Evolutionary conservation across 2,329 filamentous ascomycete species (phyloP).

Genomic region (Fonsecaea monophora): DNA sequence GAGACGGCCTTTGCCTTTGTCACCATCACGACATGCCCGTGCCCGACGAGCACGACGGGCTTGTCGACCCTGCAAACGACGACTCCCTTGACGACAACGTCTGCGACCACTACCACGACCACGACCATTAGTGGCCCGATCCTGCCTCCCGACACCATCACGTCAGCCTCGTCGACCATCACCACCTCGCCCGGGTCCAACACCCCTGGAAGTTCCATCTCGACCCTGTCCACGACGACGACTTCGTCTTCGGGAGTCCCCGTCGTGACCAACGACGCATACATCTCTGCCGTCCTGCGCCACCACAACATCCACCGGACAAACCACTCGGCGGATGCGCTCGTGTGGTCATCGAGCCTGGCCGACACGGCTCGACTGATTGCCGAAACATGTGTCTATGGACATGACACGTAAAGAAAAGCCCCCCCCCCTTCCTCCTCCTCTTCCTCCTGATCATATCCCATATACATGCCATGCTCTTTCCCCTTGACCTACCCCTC

Average conservation of each 20-base stretch:
- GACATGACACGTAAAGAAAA: conserved; percentile 74
- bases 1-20: conserved; percentile 23
- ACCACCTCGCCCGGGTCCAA: background rate
- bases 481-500: too few species aligned
- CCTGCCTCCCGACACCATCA: conserved; percentile 10
- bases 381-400: conserved; percentile 72
- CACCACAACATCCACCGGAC: conserved; percentile 86
- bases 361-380: conserved; percentile 68
- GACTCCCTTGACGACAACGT: background rate
- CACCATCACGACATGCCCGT: conserved; percentile 32
- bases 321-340: conserved; percentile 73
- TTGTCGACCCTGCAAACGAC: conserved; percentile 8
- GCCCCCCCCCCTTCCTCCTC: too few species aligned
- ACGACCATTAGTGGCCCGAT: conserved; percentile 1
- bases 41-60: conserved; percentile 14
- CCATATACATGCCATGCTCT: too few species aligned
- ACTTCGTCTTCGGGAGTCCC: conserved; percentile 13
- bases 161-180: conserved; percentile 2
- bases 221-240: conserved; percentile 9
- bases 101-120: background rate
- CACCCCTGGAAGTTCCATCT: conserved; percentile 1
- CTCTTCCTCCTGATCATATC: background rate
- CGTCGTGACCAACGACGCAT: conserved; percentile 32
- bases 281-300: conserved; percentile 54
- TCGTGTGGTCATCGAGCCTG: conserved; percentile 71